These are phyloP conservation scores for Trichoderma pleuroti DNA, from an alignment of 2,329 filamentous ascomycete genomes.

Conservation along the genomic window DNA sequence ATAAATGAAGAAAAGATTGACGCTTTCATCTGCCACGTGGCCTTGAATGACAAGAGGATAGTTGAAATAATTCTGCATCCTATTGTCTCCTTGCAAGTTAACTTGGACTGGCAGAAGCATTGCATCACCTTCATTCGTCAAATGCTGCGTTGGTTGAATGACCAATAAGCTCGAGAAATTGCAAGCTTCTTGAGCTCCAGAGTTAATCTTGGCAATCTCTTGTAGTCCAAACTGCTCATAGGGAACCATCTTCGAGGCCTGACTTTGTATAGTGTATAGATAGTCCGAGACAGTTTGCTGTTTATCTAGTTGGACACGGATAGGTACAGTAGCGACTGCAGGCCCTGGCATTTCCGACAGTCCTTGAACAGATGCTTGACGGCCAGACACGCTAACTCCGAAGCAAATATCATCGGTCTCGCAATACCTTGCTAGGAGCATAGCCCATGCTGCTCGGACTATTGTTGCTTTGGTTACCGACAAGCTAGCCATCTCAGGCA, in stretches of 20 bases:
- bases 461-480: constrained; percentile 18
- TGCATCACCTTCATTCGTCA: background rate
- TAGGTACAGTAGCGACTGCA: constrained; percentile 19
- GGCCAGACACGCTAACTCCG: constrained; percentile 23
- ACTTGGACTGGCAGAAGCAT: background rate
- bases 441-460: constrained; percentile 24
- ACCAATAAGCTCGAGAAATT: background rate
- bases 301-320: constrained; percentile 17
- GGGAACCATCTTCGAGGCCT: constrained; percentile 21
- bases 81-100: background rate
- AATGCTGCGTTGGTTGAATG: background rate
- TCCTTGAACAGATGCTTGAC: constrained; percentile 17
- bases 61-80: background rate
- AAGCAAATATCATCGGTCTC: constrained; percentile 23
- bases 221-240: constrained; percentile 25
- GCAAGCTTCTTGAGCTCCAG: background rate
- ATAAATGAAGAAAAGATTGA: constrained; percentile 2
- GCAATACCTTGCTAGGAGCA: constrained; percentile 21
- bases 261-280: constrained; percentile 17
- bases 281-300: background rate
- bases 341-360: constrained; percentile 18
- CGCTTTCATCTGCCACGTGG: background rate
- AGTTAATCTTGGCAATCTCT: background rate
- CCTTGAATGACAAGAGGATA: background rate
- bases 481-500: background rate